phyloP scores from a whole-genome alignment of 129 eudicot genomes.

The sunflower (Helianthus annuus) region HanXRQr2.0-SUNRISE NC_035441.2:136142119-136142618 shows the following conservation, averaged over 20 bases:
- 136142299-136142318: slow-evolving; percentile 68
- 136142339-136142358: slow-evolving; percentile 99
- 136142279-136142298: background rate
- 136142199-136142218: slow-evolving; percentile 10
- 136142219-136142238: background rate
- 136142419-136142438: slow-evolving; percentile 96
- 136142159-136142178: slow-evolving; percentile 98
- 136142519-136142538: background rate
- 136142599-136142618: slow-evolving; percentile 2
- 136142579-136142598: slow-evolving; percentile 24
- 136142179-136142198: slow-evolving; percentile 62
- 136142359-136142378: slow-evolving; percentile 99
- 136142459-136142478: slow-evolving; percentile 92
- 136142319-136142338: slow-evolving; percentile 97
- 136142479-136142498: slow-evolving; percentile 97
- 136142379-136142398: slow-evolving; percentile 90
- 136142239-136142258: background rate
- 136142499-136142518: slow-evolving; percentile 85
- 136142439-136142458: slow-evolving; percentile 99
- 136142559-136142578: slow-evolving; percentile 33
- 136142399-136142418: slow-evolving; percentile 97
- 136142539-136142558: slow-evolving; percentile 54
- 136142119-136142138: slow-evolving; percentile 97
- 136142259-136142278: slow-evolving; percentile 2
- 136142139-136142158: slow-evolving; percentile 99